A percentile compares a stretch with the other conserved stretches of the same genome.
Conservation (phyloP, 148 eudicot species). For the Rhododendron ferrugineum region DNA sequence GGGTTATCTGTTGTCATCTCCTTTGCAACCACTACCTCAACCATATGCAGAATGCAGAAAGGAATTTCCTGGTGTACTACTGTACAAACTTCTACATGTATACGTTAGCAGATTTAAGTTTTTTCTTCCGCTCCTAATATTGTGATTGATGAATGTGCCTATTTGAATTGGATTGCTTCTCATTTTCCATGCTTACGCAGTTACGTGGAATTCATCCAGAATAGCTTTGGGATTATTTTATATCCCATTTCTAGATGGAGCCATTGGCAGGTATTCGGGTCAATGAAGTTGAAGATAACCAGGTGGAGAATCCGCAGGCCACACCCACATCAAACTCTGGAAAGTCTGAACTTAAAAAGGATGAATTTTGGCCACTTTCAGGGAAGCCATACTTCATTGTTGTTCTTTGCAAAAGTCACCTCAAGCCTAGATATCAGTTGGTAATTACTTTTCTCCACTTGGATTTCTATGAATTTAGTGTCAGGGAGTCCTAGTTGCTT, state of each 20-base stretch:
- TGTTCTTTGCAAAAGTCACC: background rate
- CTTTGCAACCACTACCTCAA: background rate
- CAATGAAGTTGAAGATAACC: background rate
- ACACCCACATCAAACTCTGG: background rate
- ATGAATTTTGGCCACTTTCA: conserved; percentile 19
- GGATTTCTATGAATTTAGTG: background rate
- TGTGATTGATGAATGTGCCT: background rate
- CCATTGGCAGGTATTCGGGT: background rate
- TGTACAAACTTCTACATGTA: background rate
- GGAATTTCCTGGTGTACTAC: background rate
- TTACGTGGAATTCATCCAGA: background rate
- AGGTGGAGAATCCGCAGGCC: background rate
- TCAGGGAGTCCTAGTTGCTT: background rate
- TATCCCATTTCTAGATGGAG: background rate
- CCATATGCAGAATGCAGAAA: background rate
- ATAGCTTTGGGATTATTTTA: background rate
- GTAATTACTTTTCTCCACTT: conserved; percentile 4
- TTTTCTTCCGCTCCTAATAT: background rate
- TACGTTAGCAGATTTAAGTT: background rate
- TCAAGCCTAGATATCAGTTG: background rate
- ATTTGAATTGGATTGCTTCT: background rate
- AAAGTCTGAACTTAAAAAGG: background rate
- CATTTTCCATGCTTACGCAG: background rate
- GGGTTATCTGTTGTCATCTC: background rate
- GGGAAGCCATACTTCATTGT: conserved; percentile 14